A percentile compares a stretch with the other conserved stretches of the same genome.
Evolutionary conservation across 2,329 filamentous ascomycete species (phyloP).

Genomic region (Pseudogymnoascus sp.): DNA sequence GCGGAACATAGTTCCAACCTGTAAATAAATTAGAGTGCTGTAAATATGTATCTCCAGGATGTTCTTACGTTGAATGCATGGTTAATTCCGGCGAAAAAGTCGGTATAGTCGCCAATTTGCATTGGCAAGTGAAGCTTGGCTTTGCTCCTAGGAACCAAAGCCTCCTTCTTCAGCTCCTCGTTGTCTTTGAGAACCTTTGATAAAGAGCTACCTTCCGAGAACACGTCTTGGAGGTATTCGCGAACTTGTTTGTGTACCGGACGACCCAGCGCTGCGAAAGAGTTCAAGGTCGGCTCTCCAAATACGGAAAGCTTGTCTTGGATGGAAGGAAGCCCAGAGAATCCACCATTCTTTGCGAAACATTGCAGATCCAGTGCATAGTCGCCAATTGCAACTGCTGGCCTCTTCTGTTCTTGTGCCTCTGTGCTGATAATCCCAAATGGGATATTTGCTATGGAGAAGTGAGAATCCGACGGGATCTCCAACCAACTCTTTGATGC

Average conservation of each 20-base stretch:
- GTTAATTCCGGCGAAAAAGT: conserved; percentile 76
- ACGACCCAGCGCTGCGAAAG: conserved; percentile 65
- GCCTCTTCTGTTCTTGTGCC: conserved; percentile 40
- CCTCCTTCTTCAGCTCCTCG: conserved; percentile 45
- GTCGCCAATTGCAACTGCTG: conserved; percentile 63
- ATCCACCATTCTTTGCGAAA: conserved; percentile 53
- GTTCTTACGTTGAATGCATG: conserved; percentile 56
- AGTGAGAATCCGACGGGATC: conserved; percentile 33
- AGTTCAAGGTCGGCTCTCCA: conserved; percentile 59
- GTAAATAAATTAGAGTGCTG: conserved; percentile 10
- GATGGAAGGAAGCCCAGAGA: conserved; percentile 44
- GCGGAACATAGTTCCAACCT: conserved; percentile 62
- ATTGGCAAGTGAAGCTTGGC: conserved; percentile 66
- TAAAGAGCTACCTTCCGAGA: conserved; percentile 51
- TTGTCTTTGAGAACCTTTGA: conserved; percentile 60
- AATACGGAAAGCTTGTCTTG: conserved; percentile 55
- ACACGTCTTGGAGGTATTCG: conserved; percentile 59
- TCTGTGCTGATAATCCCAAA: conserved; percentile 59
- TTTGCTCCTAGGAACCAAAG: conserved; percentile 51
- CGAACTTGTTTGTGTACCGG: conserved; percentile 62
- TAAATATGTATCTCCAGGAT: conserved; percentile 9
- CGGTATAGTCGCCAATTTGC: conserved; percentile 75
- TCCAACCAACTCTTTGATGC: conserved; percentile 27
- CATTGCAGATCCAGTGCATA: conserved; percentile 58
- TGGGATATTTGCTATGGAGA: conserved; percentile 68